Percentiles rank a stretch among this genome's conserved stretches.
Evolutionary conservation across 805 yeast genomes (phyloP).

Genomic region (Saccharomyces eubayanus): DNA sequence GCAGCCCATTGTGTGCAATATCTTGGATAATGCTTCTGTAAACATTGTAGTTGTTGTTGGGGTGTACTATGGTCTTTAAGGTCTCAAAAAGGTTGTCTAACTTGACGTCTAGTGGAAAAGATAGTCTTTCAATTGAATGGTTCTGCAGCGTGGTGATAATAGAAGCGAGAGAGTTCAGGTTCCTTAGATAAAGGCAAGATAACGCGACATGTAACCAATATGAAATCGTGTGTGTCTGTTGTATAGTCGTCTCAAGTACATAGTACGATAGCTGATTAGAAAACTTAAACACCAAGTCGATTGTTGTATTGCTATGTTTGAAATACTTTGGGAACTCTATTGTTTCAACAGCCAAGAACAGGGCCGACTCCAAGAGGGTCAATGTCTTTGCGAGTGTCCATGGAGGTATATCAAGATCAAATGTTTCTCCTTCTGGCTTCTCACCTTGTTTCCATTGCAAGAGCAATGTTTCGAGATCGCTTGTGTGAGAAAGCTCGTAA

Average conservation of each 20-base stretch:
- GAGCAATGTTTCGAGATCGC: slow-evolving; percentile 13
- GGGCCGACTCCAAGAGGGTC: slow-evolving; percentile 59
- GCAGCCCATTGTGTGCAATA: slow-evolving; percentile 38
- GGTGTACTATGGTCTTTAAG: slow-evolving; percentile 61
- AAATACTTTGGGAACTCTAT: slow-evolving; percentile 60
- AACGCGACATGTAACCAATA: slow-evolving; percentile 68
- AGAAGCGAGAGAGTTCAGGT: slow-evolving; percentile 72
- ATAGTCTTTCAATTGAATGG: slow-evolving; percentile 56
- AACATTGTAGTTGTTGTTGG: slow-evolving; percentile 62
- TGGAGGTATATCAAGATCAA: slow-evolving; percentile 45
- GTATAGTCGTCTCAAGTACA: slow-evolving; percentile 60
- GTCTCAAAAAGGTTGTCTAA: slow-evolving; percentile 56
- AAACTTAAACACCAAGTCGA: slow-evolving; percentile 52
- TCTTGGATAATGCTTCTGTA: slow-evolving; percentile 57
- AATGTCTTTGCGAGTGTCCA: slow-evolving; percentile 71
- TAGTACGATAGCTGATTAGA: slow-evolving; percentile 67
- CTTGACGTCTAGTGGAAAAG: slow-evolving; percentile 45
- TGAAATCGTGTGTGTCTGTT: slow-evolving; percentile 39
- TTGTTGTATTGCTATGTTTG: slow-evolving; percentile 51
- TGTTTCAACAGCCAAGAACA: slow-evolving; percentile 55
- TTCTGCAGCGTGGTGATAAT: slow-evolving; percentile 71
- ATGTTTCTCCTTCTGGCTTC: neutral
- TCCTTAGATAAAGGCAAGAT: slow-evolving; percentile 63
- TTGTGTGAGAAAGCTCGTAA: slow-evolving; percentile 1
- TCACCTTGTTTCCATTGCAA: slow-evolving; percentile 2